A percentile compares a stretch with the other conserved stretches of the same genome.
These are phyloP conservation scores for Boletus eberwhitei DNA, from an alignment of 768 basidiomycete genomes.

Conservation along the genomic window DNA sequence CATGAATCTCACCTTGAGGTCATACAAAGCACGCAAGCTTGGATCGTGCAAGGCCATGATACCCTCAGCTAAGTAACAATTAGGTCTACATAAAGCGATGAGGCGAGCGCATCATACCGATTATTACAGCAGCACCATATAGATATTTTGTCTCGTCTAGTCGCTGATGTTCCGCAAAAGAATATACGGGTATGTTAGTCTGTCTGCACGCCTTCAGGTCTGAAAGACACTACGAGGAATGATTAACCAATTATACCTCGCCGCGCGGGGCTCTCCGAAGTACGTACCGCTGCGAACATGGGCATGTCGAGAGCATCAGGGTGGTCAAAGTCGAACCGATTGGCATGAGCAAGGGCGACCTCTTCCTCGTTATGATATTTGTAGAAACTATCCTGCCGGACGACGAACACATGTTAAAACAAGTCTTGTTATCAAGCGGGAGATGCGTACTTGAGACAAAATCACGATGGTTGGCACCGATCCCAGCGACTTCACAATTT, in stretches of 20 bases:
- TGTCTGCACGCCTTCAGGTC: slow-evolving; percentile 84
- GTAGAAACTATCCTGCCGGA: slow-evolving; percentile 87
- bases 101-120: slow-evolving; percentile 45
- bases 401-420: not conserved
- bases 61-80: slow-evolving; percentile 63
- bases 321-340: slow-evolving; percentile 83
- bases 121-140: slow-evolving; percentile 91
- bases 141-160: slow-evolving; percentile 77
- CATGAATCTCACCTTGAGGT: slow-evolving; percentile 68
- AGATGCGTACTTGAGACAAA: slow-evolving; percentile 66
- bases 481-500: slow-evolving; percentile 78
- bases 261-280: not conserved
- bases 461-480: slow-evolving; percentile 88
- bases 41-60: slow-evolving; percentile 89
- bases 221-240: slow-evolving; percentile 59
- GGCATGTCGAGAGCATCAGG: slow-evolving; percentile 92
- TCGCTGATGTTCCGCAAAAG: slow-evolving; percentile 87
- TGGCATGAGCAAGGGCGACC: slow-evolving; percentile 77
- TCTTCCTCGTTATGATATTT: slow-evolving; percentile 76
- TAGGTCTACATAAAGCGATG: not conserved
- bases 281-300: slow-evolving; percentile 71
- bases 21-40: slow-evolving; percentile 74
- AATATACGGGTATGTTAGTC: slow-evolving; percentile 91
- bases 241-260: not conserved
- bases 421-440: not conserved